Evolutionary conservation across 805 yeast species (phyloP), one percentile per base, ranked within the genome.

Genomic region (Metschnikowia baotianmanensis): DNA sequence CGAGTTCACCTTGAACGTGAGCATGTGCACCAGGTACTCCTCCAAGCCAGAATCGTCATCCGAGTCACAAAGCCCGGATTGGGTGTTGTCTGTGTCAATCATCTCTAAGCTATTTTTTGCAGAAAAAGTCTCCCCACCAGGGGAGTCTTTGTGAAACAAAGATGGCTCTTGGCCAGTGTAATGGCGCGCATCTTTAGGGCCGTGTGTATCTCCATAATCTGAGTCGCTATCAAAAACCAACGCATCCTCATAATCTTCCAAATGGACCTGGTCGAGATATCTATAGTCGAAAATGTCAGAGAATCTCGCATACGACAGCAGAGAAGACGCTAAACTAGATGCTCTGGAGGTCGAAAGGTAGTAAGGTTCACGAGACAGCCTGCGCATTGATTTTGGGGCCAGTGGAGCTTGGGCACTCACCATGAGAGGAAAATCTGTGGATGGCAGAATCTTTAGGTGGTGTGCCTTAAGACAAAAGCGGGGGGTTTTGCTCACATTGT

Each of bases 301-400:
- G 29, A 48, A 37, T 19, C 28, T 30, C 6, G 54, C 54, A 23
- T 46, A 44, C 22, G 51, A 42, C 36, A 46, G 46, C 30, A 36
- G 43, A 3, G 48, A 41, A 1, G 35, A 32, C 21, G 40, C 28
- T 2, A 41, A 34, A 10, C 32, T 37, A 5, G 50, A 36, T 23
- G 25, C n/a, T 17, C 42, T 24, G 23, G 43, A 23, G 13, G 36
- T 34, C 12, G 31, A 13, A 12, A 37, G 42, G 33, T 43, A 50
- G 38, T 50, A 50, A 6, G 54, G 54, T 22, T 50, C 53, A 37
- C 46, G 45, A 9, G 52, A 48, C 31, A 35, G 46, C 18, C 53
- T 38, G 33, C 54, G 43, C 40, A 31, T 45, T 11, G 42, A 25
- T 4, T 32, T 35, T 12, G 31, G 38, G 22, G 39, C 35, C 30